Base-by-base conservation (phyloP, 2,329 filamentous ascomycete genomes). In the Pestalotiopsis sp. region DNA sequence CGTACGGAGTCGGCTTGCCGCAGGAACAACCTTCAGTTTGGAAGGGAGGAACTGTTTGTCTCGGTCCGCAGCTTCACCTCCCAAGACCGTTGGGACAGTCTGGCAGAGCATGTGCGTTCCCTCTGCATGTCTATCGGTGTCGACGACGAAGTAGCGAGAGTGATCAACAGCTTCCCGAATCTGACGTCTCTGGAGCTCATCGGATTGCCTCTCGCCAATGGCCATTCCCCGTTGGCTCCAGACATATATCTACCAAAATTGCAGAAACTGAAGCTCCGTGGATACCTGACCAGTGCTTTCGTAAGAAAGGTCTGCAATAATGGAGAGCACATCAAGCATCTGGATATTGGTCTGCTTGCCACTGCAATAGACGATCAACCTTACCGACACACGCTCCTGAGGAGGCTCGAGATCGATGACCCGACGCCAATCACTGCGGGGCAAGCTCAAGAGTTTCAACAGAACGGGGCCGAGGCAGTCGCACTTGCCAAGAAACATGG, bases 111-210 rank as follows among this genome's bases (percentile, higher is more conserved):
- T 23, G 68, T 69, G 1, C 59, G 25, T 3, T 69, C 65, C 9
- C 65, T 69, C 14, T 69, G 68, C 52, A 67, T 69, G 23, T 69
- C 68, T 2, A 52, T 58, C 9, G 68, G 68, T 7, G 49, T 69
- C 5, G 64, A 69, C 25, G 49, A n/a, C 13, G 60, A 58, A 12
- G 31, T 67, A 4, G 40, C 66, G 17, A 40, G 27, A 31, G 25
- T 69, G 2, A 59, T 69, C 17, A 41, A 20, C 17, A 45, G 31
- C 14, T 59, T 69, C 25, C 7, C 17, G 3, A 69, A 67, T 52
- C 59, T 69, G 27, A 14, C n/a, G 4, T 63, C 57, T 20, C 65
- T 69, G 13, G 68, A 69, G 45, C 38, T 69, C 23, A 58, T 67
- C 20, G 65, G 65, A 3, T 45, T 63, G 5, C 59, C 64, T 3